Evolutionary conservation across 2,329 filamentous ascomycete species (phyloP), one percentile per base, ranked within the genome.

Genomic region (Verticillium alfalfae): DNA sequence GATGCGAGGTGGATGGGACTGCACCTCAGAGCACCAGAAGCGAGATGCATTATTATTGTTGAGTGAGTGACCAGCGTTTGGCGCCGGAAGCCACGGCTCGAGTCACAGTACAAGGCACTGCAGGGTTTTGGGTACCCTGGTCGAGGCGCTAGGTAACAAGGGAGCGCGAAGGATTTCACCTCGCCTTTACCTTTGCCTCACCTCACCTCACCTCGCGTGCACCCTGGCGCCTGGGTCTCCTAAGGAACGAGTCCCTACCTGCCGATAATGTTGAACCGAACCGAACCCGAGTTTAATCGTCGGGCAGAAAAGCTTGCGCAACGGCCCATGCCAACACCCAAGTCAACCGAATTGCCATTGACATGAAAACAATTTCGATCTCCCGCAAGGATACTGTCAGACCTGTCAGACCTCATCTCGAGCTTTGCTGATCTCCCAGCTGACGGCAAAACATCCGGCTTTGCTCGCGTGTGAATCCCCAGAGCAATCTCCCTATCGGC

Each of bases 31-130:
- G 26, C 54, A n/a, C 15, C 49, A 26, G 18, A 54, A 12, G 34
- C 34, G 13, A 37, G 26, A 31, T 31, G 26, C 26, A 31, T 31
- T 31, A 31, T 31, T 31, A 31, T 31, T 31, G 5, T 31, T 31
- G 15, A 57, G 26, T 15, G 22, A 57, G 36, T 39, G 55, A 34
- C 55, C 34, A 57, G n/a, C n/a, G 31, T 26, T 41, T 39, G 57
- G 37, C 38, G 57, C 57, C 57, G 57, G 57, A 58, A 49, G 57
- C 57, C 22, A 49, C 57, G 57, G 57, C 39, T 58, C 39, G 39
- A 41, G 57, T 58, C 41, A 16, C 26, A 34, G 57, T 58, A 58
- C 57, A 49, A 41, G 39, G 22, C 22, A 16, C 57, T 58, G n/a
- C 57, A 58, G 57, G 57, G 39, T 36, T 41, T 34, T 58, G 41